Conservation (phyloP, 345 rosid genomes). For the Jatropha curcas region DNA sequence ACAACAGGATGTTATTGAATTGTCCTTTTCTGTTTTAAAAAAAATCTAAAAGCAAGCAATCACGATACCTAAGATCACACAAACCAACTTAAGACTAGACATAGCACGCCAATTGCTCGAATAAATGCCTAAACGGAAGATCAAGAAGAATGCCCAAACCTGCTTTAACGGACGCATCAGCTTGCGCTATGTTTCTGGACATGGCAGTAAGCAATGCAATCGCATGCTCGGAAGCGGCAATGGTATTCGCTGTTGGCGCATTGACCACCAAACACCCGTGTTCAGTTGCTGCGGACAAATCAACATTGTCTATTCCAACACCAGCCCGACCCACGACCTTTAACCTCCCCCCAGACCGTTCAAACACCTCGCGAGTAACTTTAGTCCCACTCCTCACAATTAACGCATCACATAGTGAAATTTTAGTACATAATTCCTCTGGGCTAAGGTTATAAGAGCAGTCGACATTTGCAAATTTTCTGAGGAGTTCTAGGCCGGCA, state of each 20-base stretch:
- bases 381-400: constrained; percentile 26
- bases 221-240: constrained; percentile 27
- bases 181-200: constrained; percentile 25
- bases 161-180: constrained; percentile 22
- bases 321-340: constrained; percentile 31
- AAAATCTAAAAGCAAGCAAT: neutral
- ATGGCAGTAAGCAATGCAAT: constrained; percentile 24
- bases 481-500: constrained; percentile 25
- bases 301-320: constrained; percentile 28
- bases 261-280: constrained; percentile 29
- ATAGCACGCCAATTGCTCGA: constrained; percentile 10
- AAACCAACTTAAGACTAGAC: neutral
- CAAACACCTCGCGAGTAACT: constrained; percentile 24
- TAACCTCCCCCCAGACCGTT: constrained; percentile 19
- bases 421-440: constrained; percentile 26
- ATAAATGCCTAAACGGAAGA: constrained; percentile 17
- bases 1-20: too few relatives aligned
- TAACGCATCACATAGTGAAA: constrained; percentile 25
- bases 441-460: constrained; percentile 31
- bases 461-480: constrained; percentile 24
- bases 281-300: constrained; percentile 23
- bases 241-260: constrained; percentile 24
- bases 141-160: neutral
- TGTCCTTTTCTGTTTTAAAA: too few relatives aligned
- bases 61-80: neutral